Base-by-base conservation (phyloP, 1,284 basidiomycete species). In the Cutaneotrichosporon sp. region DNA sequence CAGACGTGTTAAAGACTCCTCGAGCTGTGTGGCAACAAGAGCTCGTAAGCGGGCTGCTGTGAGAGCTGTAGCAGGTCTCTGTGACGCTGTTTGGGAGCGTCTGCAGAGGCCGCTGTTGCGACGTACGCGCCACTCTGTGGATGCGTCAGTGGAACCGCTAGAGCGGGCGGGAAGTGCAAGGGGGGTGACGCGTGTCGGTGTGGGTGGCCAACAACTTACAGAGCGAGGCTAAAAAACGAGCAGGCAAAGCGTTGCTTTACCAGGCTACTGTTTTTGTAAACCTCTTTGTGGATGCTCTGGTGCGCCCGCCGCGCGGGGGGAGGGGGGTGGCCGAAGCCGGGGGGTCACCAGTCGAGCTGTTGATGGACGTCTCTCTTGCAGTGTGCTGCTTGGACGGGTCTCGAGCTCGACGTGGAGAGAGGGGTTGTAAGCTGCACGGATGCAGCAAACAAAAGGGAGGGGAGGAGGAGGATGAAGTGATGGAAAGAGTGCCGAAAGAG, bases 51-150 rank as follows among this genome's bases (percentile, higher is more conserved):
- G 26, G 26, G 26, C 10, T 30, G 26, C 26, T 30, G 26, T 30
- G 26, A 30, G 26, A 30, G 26, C 26, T 30, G 26, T 10, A 30
- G 26, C 26, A 30, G 26, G 26, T 7, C 26, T 30, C 26, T 30
- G 26, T 30, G 26, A 30, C 26, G 26, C 26, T 10, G 5, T 30
- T 30, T 30, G 10, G 26, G 26, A 30, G 26, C 26, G 26, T 30
- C 10, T 10, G 26, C 10, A 35, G 43, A 45, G 43, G 43, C 34
- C 43, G 15, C 26, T 33, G 10, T 30, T 34, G 43, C 43, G 30
- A 45, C 43, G 43, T 45, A n/a, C n/a, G 43, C 43, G 43, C 43
- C 43, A 33, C 43, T 30, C 26, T 30, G 26, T 45, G 43, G 33
- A 45, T 45, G 43, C 17, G 43, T 45, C 43, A 45, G 43, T 2